phyloP scores from a whole-genome alignment of 164 flowering plant genomes.

The Vitis vinifera region ASM3070453v1 NC_081810.1:17570501-17571000 shows the following conservation, averaged over 20 bases:
- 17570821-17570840: slow-evolving; percentile 32
- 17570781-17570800: slow-evolving; percentile 33
- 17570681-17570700: slow-evolving; percentile 38
- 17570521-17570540: slow-evolving; percentile 24
- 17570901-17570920: slow-evolving; percentile 32
- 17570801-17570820: slow-evolving; percentile 21
- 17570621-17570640: slow-evolving; percentile 19
- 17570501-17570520: slow-evolving; percentile 1
- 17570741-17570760: slow-evolving; percentile 28
- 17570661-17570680: slow-evolving; percentile 19
- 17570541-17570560: slow-evolving; percentile 26
- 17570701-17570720: slow-evolving; percentile 41
- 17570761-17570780: slow-evolving; percentile 24
- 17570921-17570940: background rate
- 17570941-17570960: slow-evolving; percentile 13
- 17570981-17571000: slow-evolving; percentile 25
- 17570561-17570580: slow-evolving; percentile 19
- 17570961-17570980: background rate
- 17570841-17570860: slow-evolving; percentile 31
- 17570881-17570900: slow-evolving; percentile 35
- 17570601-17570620: slow-evolving; percentile 28
- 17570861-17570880: slow-evolving; percentile 5
- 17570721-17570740: slow-evolving; percentile 33
- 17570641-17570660: slow-evolving; percentile 15
- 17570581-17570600: slow-evolving; percentile 24